Evolutionary conservation across 805 yeast species (phyloP), one percentile per base, ranked within the genome.

Genomic region (Pichia pseudocactophila): DNA sequence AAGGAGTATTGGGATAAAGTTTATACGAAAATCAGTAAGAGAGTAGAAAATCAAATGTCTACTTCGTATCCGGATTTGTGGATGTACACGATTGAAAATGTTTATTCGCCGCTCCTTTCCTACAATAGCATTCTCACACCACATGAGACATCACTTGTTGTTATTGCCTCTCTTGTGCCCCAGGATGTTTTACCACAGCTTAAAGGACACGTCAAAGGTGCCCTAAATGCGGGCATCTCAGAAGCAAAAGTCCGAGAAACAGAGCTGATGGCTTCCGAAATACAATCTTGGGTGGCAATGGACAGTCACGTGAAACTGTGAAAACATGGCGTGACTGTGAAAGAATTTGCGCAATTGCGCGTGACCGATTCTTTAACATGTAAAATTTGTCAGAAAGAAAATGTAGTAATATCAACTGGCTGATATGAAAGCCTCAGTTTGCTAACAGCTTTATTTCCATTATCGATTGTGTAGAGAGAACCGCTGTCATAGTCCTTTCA

Each of bases 111-210:
- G 5, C 62, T 89, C 28, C 68, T 89, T 46, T 80, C 95, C 17
- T 82, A 63, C 58, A 73, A 78, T 15, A 80, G 70, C 3, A 69
- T 86, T 1, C 61, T 89, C 25, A 55, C 69, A 4, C 78, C 82
- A 1, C 69, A 67, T 48, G 95, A 87, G 49, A 82, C 96, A 1
- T 78, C 90, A 27, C 57, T 86, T 45, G 80, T 86, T 27, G 76
- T 89, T 2, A 74, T 89, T 15, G 80, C 94, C 0, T 72, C 90
- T 47, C 69, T 89, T 50, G 78, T 89, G 10, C 96, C 97, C 1
- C 96, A 86, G 57, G 95, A 89, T 59, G 96, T 89, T 10, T 86
- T 84, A 51, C 95, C 96, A 0, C 96, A 89, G 54, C 68, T 89
- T 50, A 84, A 86, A 61, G 97, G 97, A 0, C 97, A 89, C 57